Evolutionary conservation across 148 eudicot genomes (phyloP).

Genomic region (Suaeda aralocaspica): DNA sequence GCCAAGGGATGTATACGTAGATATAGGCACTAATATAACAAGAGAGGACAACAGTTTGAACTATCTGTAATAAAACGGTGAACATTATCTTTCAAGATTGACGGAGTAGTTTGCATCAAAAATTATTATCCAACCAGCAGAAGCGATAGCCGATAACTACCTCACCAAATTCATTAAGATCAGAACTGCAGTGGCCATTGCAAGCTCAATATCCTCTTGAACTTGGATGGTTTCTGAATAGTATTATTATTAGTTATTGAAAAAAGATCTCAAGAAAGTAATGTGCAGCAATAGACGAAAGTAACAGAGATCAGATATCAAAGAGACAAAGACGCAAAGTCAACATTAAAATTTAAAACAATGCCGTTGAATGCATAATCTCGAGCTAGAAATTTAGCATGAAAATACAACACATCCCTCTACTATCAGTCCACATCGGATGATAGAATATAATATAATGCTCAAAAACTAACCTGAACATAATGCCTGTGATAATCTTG

Average conservation of each 20-base stretch:
- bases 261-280: slow-evolving; percentile 5
- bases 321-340: background rate
- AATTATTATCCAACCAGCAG: background rate
- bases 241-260: slow-evolving; percentile 19
- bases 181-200: slow-evolving; percentile 43
- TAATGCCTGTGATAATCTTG: slow-evolving; percentile 80
- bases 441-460: background rate
- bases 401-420: slow-evolving; percentile 5
- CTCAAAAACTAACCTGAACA: slow-evolving; percentile 49
- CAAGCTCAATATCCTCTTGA: slow-evolving; percentile 56
- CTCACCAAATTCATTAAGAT: slow-evolving; percentile 50
- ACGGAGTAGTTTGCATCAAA: background rate
- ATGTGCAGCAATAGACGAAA: background rate
- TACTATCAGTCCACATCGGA: background rate
- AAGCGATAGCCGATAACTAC: slow-evolving; percentile 40
- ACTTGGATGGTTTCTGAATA: slow-evolving; percentile 58
- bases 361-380: background rate
- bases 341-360: background rate
- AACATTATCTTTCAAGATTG: background rate
- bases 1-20: too few relatives aligned
- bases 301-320: background rate
- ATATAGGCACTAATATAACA: too few relatives aligned
- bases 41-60: too few relatives aligned
- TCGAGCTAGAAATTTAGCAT: slow-evolving; percentile 1
- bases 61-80: background rate